Percentiles rank a stretch among this genome's conserved stretches.
phyloP scores from a whole-genome alignment of 2,329 filamentous ascomycete genomes.

The Rasamsonia emersonii region DNA sequence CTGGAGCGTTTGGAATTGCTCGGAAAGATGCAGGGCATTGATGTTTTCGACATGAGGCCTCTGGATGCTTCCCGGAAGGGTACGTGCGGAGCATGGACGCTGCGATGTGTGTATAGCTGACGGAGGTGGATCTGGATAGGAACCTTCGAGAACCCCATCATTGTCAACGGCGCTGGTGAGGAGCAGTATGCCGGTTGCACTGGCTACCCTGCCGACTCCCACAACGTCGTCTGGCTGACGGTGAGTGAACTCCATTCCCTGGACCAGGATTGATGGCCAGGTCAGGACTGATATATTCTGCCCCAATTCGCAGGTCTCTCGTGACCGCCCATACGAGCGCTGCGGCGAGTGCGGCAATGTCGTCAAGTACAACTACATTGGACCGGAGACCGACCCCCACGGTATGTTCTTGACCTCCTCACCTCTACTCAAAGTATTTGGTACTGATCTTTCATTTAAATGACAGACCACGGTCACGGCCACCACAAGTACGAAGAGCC shows the following conservation, averaged over 20 bases:
- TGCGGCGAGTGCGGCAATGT: conserved; percentile 95
- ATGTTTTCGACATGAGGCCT: conserved; percentile 97
- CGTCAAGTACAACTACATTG: conserved; percentile 97
- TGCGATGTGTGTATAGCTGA: background rate
- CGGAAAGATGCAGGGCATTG: conserved; percentile 97
- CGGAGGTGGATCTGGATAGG: conserved; percentile 41
- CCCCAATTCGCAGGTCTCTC: conserved; percentile 74
- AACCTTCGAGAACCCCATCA: conserved; percentile 81
- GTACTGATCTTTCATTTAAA: background rate
- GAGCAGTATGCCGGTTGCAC: conserved; percentile 98
- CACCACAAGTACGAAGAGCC: conserved; percentile 62
- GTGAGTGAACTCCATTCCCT: conserved; percentile 43
- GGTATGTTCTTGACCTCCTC: too few relatives aligned
- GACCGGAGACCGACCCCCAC: conserved; percentile 64
- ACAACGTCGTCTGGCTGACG: conserved; percentile 82
- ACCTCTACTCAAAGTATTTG: too few relatives aligned
- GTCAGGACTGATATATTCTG: too few relatives aligned
- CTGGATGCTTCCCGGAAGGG: conserved; percentile 84
- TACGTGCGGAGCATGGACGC: conserved; percentile 33
- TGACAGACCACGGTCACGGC: conserved; percentile 27
- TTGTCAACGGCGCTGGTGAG: conserved; percentile 82
- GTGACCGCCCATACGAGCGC: conserved; percentile 83
- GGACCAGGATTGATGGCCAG: too few relatives aligned
- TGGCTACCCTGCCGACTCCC: conserved; percentile 84
- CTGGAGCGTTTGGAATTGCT: conserved; percentile 97